Percentiles rank a stretch among this genome's conserved stretches.
Evolutionary conservation across 495 filamentous ascomycete species (phyloP).

Genomic region (Hypoxylon lienhwacheense): DNA sequence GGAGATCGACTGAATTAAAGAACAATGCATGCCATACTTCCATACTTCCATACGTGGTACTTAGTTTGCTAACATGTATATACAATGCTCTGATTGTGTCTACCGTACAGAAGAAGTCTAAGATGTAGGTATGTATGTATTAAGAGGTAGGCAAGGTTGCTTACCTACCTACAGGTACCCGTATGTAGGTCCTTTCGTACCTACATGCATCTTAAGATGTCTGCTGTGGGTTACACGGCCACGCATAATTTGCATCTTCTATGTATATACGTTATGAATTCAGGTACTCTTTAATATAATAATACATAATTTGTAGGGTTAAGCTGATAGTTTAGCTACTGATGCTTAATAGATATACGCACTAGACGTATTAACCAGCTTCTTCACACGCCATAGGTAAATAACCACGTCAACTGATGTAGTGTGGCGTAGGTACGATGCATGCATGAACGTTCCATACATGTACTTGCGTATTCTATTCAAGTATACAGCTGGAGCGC

Average conservation of each 20-base stretch:
- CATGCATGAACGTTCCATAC: constrained; percentile 8
- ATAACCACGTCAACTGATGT: constrained; percentile 34
- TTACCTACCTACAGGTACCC: too few species aligned
- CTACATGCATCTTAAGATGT: too few species aligned
- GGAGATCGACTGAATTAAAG: not conserved
- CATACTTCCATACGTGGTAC: not conserved
- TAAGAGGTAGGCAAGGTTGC: too few species aligned
- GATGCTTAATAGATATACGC: constrained; percentile 18
- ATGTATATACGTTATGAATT: not conserved
- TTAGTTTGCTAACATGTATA: too few species aligned
- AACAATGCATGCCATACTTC: constrained; percentile 3
- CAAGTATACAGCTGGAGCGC: too few species aligned
- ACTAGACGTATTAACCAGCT: constrained; percentile 9
- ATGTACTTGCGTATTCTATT: constrained; percentile 5
- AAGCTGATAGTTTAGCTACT: constrained; percentile 3
- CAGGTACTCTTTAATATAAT: constrained; percentile 5
- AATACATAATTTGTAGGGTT: constrained; percentile 3
- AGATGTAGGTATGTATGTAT: too few species aligned
- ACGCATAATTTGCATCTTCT: too few species aligned
- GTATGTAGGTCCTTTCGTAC: too few species aligned
- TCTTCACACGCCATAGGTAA: constrained; percentile 20
- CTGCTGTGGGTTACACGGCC: too few species aligned
- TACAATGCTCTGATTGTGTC: too few species aligned
- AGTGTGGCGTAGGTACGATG: constrained; percentile 18
- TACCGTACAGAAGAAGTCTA: too few species aligned